Base-by-base conservation (phyloP, 2,329 filamentous ascomycete species). In the Colletotrichum chlorophyti region DNA sequence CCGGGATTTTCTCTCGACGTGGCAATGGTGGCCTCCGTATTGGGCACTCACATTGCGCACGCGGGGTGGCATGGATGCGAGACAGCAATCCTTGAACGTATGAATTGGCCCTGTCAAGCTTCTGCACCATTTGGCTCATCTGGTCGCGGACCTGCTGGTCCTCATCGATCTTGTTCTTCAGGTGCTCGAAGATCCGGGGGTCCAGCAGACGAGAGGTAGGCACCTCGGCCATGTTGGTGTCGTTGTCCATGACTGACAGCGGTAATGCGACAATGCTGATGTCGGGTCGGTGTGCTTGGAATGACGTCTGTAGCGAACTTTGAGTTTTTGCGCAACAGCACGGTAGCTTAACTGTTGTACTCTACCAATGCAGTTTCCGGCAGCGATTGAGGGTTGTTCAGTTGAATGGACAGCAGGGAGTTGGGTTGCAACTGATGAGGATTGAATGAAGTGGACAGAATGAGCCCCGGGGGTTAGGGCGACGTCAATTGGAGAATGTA, bases 91-190 rank as follows among this genome's bases (percentile, higher is more conserved):
- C 92, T 68, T 94, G 91, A 19, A 90, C 89, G 61, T 87, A 87
- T 66, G 91, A 86, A 63, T 91, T 90, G 84, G 92, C 88, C 69
- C 93, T 90, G 69, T 96, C 91, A 32, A 98, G 85, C 37, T 83
- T 84, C 70, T 95, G 89, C 40, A 95, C 83, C 66, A 96, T 90
- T 55, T 92, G 87, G 64, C 88, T 86, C 55, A 99, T 84, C 68
- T 91, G 87, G 79, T 98, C 94, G 68, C 91, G 87, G 52, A 96
- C 87, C 52, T 84, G 81, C 8, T 86, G 83, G 72, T 98, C 95
- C 73, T 96, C 89, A 66, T 98, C 95, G 67, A 97, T 91, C 74
- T 93, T 93, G 58, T 84, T 79, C 76, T 97, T 94, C 61, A 99
- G 87, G 66, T 90, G 84, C 69, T 93, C 86, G 75, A 98, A 97